A percentile compares a stretch with the other conserved stretches of the same genome.
Evolutionary conservation across 108 stramenopile species (phyloP).

Genomic region (Mediolabrus comicus): DNA sequence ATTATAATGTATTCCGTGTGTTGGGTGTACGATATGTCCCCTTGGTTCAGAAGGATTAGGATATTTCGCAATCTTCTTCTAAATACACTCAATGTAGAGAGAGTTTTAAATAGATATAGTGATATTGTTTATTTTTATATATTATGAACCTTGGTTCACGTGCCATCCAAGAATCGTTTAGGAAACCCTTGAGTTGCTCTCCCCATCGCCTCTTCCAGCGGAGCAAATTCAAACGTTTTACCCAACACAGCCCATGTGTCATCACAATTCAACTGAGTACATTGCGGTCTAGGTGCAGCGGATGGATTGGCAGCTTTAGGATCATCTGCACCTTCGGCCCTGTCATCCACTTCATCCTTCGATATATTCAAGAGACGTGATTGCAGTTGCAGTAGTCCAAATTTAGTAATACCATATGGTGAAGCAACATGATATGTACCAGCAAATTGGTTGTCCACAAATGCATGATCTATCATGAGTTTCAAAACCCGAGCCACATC

Average conservation of each 20-base stretch:
- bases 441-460: background rate
- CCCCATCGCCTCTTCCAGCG: slow-evolving; percentile 27
- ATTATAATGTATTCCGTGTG: slow-evolving; percentile 60
- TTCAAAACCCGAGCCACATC: slow-evolving; percentile 23
- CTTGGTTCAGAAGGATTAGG: slow-evolving; percentile 52
- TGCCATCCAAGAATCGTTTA: background rate
- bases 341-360: background rate
- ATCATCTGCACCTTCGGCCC: slow-evolving; percentile 6
- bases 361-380: slow-evolving; percentile 18
- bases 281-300: slow-evolving; percentile 34
- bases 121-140: background rate
- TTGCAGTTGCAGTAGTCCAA: slow-evolving; percentile 20
- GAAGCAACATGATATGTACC: slow-evolving; percentile 35
- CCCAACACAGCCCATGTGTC: slow-evolving; percentile 25
- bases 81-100: no score
- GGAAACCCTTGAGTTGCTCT: slow-evolving; percentile 28
- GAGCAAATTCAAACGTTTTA: slow-evolving; percentile 13
- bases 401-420: slow-evolving; percentile 28
- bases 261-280: slow-evolving; percentile 34
- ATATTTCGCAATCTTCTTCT: no score
- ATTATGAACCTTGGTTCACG: no score
- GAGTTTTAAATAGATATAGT: background rate
- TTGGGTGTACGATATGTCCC: slow-evolving; percentile 91
- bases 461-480: slow-evolving; percentile 22
- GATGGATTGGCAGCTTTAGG: background rate